Percentiles rank a stretch among this genome's conserved stretches.
These are phyloP conservation scores for Tolypocladium pustulatum DNA, from an alignment of 2,329 filamentous ascomycete species.

Conservation along the genomic window DNA sequence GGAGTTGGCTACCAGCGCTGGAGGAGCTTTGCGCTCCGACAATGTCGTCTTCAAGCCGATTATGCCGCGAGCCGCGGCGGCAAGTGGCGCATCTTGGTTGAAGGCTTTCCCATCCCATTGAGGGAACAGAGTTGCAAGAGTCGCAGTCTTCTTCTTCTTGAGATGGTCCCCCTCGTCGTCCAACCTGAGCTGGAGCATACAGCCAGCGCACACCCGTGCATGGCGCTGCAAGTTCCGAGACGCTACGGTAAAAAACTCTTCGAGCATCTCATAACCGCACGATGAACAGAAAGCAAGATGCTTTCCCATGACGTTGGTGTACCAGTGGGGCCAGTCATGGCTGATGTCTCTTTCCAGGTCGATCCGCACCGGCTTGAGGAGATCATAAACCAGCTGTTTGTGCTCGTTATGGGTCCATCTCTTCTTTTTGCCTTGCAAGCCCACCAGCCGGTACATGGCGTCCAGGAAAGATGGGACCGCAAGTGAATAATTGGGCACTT, in stretches of 20 bases:
- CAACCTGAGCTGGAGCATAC: slow-evolving; percentile 14
- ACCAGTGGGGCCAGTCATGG: slow-evolving; percentile 13
- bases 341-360: slow-evolving; percentile 11
- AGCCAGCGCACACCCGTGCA: slow-evolving; percentile 17
- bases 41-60: slow-evolving; percentile 10
- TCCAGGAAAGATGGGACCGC: slow-evolving; percentile 21
- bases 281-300: slow-evolving; percentile 18
- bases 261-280: slow-evolving; percentile 21
- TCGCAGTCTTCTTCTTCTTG: slow-evolving; percentile 8
- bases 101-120: slow-evolving; percentile 13
- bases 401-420: background rate
- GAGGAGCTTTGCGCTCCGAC: slow-evolving; percentile 2
- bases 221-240: slow-evolving; percentile 4
- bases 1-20: slow-evolving; percentile 1
- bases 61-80: slow-evolving; percentile 6
- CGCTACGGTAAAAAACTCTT: slow-evolving; percentile 16
- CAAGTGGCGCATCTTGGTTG: slow-evolving; percentile 21
- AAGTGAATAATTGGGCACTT: slow-evolving; percentile 17
- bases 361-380: slow-evolving; percentile 20
- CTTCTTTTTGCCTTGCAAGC: slow-evolving; percentile 5
- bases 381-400: slow-evolving; percentile 17
- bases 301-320: slow-evolving; percentile 13
- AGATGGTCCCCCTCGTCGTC: slow-evolving; percentile 20
- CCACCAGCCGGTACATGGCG: slow-evolving; percentile 18
- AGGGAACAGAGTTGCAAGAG: slow-evolving; percentile 14